phyloP scores from a whole-genome alignment of 2,329 filamentous ascomycete species.

The Nectriaceae sp. region DNA sequence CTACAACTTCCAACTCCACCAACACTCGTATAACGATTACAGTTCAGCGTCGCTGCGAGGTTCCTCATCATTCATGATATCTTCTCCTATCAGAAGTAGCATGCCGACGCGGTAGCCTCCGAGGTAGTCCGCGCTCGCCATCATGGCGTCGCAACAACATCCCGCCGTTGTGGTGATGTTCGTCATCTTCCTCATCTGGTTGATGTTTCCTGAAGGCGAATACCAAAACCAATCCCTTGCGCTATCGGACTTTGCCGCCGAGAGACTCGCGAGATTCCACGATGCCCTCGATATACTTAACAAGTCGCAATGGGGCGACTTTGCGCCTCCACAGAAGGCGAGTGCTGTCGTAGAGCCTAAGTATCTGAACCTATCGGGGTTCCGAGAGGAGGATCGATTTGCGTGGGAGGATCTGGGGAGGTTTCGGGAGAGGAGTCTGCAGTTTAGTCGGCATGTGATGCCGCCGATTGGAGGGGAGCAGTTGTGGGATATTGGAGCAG shows the following conservation, averaged over 20 bases:
- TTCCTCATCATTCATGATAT: slow-evolving; percentile 12
- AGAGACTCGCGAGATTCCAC: slow-evolving; percentile 54
- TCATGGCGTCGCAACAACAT: slow-evolving; percentile 51
- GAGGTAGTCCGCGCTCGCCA: slow-evolving; percentile 26
- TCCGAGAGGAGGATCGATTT: slow-evolving; percentile 72
- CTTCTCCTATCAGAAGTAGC: slow-evolving; percentile 14
- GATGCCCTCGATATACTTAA: slow-evolving; percentile 56
- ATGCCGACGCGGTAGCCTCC: slow-evolving; percentile 26
- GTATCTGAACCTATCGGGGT: slow-evolving; percentile 75
- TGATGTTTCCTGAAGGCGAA: slow-evolving; percentile 40
- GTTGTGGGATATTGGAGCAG: slow-evolving; percentile 39
- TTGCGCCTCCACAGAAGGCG: slow-evolving; percentile 44
- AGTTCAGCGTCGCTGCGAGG: slow-evolving; percentile 2
- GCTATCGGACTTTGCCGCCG: slow-evolving; percentile 38
- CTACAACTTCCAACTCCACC: slow-evolving; percentile 7
- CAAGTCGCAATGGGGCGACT: slow-evolving; percentile 61
- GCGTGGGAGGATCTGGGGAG: slow-evolving; percentile 73
- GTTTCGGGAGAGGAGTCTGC: slow-evolving; percentile 66
- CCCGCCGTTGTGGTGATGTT: slow-evolving; percentile 33
- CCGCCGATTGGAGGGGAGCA: slow-evolving; percentile 44
- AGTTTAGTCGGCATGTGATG: slow-evolving; percentile 58
- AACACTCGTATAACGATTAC: slow-evolving; percentile 1
- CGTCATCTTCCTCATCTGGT: slow-evolving; percentile 41
- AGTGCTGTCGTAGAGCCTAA: slow-evolving; percentile 30
- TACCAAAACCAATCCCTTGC: slow-evolving; percentile 34